phyloP scores from a whole-genome alignment of 305 asterid species.

The Fraxinus paxiana region DNA sequence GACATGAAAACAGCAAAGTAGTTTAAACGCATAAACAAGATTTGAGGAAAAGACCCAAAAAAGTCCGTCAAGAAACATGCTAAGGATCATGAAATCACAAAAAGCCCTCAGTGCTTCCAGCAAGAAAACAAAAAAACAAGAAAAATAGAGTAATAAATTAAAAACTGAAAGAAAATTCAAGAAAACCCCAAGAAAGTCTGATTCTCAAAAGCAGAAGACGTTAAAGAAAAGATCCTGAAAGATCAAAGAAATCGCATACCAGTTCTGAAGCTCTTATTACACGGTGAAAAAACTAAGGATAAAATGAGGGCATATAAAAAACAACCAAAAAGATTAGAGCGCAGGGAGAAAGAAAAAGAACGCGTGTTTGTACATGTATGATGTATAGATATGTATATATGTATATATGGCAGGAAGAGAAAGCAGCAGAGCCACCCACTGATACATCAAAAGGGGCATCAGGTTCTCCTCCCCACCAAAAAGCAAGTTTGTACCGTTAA shows the following conservation, averaged over 20 bases:
- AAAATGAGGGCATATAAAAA: slow-evolving; percentile 24
- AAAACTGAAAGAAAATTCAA: neutral
- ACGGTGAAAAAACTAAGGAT: neutral
- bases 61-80: slow-evolving; percentile 21
- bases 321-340: slow-evolving; percentile 5
- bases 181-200: neutral
- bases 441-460: slow-evolving; percentile 73
- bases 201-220: neutral
- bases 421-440: slow-evolving; percentile 70
- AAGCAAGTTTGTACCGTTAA: slow-evolving; percentile 54
- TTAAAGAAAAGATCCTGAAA: neutral
- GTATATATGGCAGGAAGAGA: slow-evolving; percentile 23
- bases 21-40: slow-evolving; percentile 31
- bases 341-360: slow-evolving; percentile 16
- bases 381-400: neutral
- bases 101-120: neutral
- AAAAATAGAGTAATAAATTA: neutral
- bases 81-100: slow-evolving; percentile 48
- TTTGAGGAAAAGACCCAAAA: slow-evolving; percentile 27
- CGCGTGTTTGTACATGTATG: neutral
- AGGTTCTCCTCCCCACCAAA: slow-evolving; percentile 60
- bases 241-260: slow-evolving; percentile 4
- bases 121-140: neutral
- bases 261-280: slow-evolving; percentile 5
- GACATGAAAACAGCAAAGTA: slow-evolving; percentile 23